Evolutionary conservation across 257 asterid species (phyloP).

Genomic region (Plantago ovata): DNA sequence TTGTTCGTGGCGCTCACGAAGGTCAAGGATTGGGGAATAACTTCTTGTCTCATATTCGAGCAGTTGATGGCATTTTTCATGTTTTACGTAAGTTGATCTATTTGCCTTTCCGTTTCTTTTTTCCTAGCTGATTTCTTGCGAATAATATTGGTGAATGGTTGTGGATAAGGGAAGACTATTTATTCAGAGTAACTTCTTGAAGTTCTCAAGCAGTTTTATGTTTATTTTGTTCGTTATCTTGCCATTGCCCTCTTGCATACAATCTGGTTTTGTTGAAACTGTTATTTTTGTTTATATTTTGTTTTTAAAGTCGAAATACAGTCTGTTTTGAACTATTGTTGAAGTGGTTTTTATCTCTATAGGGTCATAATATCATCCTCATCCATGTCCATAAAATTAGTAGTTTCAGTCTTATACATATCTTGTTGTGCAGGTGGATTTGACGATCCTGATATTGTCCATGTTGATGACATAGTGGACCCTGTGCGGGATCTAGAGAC

Average conservation of each 20-base stretch:
- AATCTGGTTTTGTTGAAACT: background rate
- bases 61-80: conserved; percentile 98
- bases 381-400: background rate
- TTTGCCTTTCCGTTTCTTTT: conserved; percentile 6
- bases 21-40: conserved; percentile 98
- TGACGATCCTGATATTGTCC: conserved; percentile 95
- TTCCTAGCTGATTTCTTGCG: background rate
- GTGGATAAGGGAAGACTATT: no score
- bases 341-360: background rate
- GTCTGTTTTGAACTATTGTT: background rate
- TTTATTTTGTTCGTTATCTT: no score
- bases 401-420: background rate
- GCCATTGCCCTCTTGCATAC: no score
- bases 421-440: conserved; percentile 63
- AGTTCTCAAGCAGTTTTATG: no score
- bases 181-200: no score
- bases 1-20: conserved; percentile 96
- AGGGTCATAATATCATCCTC: conserved; percentile 1
- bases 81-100: conserved; percentile 67
- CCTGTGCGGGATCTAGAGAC: conserved; percentile 96
- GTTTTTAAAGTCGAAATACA: background rate
- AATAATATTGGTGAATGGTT: conserved; percentile 4
- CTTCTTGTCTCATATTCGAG: conserved; percentile 94
- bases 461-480: conserved; percentile 89
- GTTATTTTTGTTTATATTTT: background rate